Base-by-base conservation (phyloP, 768 basidiomycete genomes). In the Tylopilus intermedius region DNA sequence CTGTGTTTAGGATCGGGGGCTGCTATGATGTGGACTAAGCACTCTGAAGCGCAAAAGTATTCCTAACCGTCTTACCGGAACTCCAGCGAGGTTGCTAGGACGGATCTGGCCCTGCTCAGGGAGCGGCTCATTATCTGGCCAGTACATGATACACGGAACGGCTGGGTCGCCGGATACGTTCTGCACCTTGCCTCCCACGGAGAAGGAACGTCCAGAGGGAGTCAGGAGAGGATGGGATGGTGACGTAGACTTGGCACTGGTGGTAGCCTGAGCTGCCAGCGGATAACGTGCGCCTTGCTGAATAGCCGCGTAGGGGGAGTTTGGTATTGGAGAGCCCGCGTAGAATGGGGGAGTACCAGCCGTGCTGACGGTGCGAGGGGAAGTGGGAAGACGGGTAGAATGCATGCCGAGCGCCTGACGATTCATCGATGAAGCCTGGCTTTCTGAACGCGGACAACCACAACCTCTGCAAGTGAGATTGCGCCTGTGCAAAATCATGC, bases 81-180 rank as follows among this genome's bases (percentile, higher is more conserved):
- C 59, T 15, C 82, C 82, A 47, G 73, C 69, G 15, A 84, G 69
- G 21, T 64, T 74, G 54, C 72, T 76, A 0, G 86, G 88, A 3
- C 88, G 75, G 53, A 86, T 87, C 71, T 92, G 90, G 11, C 86
- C 82, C 65, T 81, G 83, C 58, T 88, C 85, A 1, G 90, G 90
- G 55, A 89, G 74, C 4, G 87, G 79, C 64, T 93, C 90, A 60
- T 93, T 93, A 67, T 91, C 90, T 5, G 90, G 90, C 90, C 90
- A 93, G 61, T 86, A 92, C 82, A 92, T 84, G 72, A 90, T 76
- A 60, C 90, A 90, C 4, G 90, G 86, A 27, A 73, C 61, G 45
- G 82, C 66, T 18, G 88, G 87, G 64, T 92, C 88, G 37, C 60
- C 72, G 26, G 88, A 90, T 54, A 92, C 69, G 60, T 93, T 90